Conservation (phyloP, 768 basidiomycete species). For the Mrakia hoshinonis region DNA sequence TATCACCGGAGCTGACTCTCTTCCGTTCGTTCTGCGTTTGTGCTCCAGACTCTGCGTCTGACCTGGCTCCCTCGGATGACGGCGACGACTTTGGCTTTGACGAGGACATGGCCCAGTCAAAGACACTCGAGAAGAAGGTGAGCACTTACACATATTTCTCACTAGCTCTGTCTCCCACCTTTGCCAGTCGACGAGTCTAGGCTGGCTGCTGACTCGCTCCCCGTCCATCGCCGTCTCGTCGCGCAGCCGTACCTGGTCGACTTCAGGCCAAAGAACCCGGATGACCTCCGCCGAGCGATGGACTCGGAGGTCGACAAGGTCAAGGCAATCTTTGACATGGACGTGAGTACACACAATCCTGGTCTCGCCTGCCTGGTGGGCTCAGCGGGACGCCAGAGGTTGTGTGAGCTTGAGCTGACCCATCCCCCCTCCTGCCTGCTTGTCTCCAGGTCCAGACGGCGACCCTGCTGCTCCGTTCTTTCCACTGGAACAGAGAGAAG, state of each 20-base stretch:
- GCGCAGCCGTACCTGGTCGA: constrained; percentile 68
- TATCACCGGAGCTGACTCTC: not conserved
- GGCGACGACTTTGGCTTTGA: constrained; percentile 23
- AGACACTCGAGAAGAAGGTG: constrained; percentile 29
- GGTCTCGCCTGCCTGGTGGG: not conserved
- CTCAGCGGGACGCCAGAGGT: too few relatives aligned
- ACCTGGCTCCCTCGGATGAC: constrained; percentile 21
- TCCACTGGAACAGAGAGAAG: constrained; percentile 92
- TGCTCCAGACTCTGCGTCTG: constrained; percentile 23
- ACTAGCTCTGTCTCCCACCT: not conserved
- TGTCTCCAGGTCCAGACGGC: constrained; percentile 55
- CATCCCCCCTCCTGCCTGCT: not conserved
- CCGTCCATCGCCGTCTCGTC: not conserved
- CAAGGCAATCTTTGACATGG: constrained; percentile 74
- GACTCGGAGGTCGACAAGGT: constrained; percentile 73
- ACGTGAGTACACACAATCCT: constrained; percentile 52
- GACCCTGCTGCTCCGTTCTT: constrained; percentile 66
- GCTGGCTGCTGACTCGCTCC: not conserved
- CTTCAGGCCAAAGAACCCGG: constrained; percentile 64
- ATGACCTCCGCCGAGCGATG: constrained; percentile 70
- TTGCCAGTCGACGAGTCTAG: not conserved
- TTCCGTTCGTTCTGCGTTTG: not conserved
- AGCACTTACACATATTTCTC: not conserved
- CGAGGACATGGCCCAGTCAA: constrained; percentile 22
- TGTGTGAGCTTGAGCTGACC: not conserved